Evolutionary conservation across 2,329 filamentous ascomycete genomes (phyloP), one percentile per base, ranked within the genome.

Genomic region (Cytospora piceae): DNA sequence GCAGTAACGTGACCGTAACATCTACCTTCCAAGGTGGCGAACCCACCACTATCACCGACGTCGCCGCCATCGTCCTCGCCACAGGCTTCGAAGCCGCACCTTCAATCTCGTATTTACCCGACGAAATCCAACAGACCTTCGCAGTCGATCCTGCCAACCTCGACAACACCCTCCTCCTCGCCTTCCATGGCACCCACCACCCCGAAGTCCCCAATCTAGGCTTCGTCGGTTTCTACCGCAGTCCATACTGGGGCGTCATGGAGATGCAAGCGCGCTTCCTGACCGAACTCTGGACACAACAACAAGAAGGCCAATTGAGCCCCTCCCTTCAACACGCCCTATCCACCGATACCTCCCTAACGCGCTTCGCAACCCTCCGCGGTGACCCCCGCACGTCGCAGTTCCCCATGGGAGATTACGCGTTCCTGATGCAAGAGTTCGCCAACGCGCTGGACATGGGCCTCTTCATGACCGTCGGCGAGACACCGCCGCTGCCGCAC

Each of bases 221-320:
- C 0, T 94, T 95, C 71, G 88, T 95, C 1, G 92, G 92, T 0
- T 93, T 93, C 76, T 96, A 96, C 73, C 85, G 92, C 67, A 90
- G 90, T 0, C 91, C 92, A 0, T 95, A 92, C 74, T 96, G 92
- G 92, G 90, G 90, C 0, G 87, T 93, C 0, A 93, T 94, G 83
- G 92, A 95, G 75, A 91, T 93, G 89, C 92, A 96, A 76, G 89
- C 92, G 3, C 85, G 90, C 0, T 83, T 91, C 68, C 78, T 94
- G 7, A 82, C 88, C 0, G 75, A 83, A 15, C 74, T 86, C 14
- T 94, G 91, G 90, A 76, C 72, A 4, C 53, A 75, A 0, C 70
- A 74, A 1, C 51, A 75, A 0, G 70, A 74, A 1, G 62, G 72
- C 63, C 37, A 71, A 55, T 61, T 73, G 42, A 58, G 74, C 70